Percentiles rank a stretch among this genome's conserved stretches.
phyloP scores from a whole-genome alignment of 352 stramenopile genomes.

The Aphanomyces stellatus region DNA sequence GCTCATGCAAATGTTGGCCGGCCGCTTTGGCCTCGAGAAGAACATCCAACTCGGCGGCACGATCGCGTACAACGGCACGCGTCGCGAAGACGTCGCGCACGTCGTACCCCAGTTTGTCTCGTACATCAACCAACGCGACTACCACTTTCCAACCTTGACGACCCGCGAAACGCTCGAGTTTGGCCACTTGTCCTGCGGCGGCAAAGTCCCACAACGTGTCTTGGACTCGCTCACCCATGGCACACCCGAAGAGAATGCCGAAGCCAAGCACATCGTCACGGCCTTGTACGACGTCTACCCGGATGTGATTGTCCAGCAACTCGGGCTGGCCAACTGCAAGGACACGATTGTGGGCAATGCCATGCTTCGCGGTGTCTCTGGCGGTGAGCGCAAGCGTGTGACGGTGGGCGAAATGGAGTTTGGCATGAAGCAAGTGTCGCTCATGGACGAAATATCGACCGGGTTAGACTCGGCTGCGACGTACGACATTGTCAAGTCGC shows the following conservation, averaged over 20 bases:
- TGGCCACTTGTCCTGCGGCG: conserved; percentile 68
- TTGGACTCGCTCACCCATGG: conserved; percentile 30
- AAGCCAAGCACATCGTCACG: conserved; percentile 32
- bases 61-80: conserved; percentile 40
- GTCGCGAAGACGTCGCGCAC: conserved; percentile 22
- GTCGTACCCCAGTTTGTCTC: conserved; percentile 37
- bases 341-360: conserved; percentile 50
- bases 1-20: conserved; percentile 37
- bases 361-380: conserved; percentile 54
- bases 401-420: conserved; percentile 83
- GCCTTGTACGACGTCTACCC: conserved; percentile 32
- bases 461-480: conserved; percentile 38
- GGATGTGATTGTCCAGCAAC: conserved; percentile 39
- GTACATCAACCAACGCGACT: conserved; percentile 55
- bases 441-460: conserved; percentile 50
- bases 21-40: conserved; percentile 24
- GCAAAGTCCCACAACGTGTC: conserved; percentile 28
- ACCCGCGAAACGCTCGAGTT: conserved; percentile 91
- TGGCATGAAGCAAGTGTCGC: conserved; percentile 38
- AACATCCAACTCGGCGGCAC: conserved; percentile 25
- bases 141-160: conserved; percentile 76
- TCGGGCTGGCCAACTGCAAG: conserved; percentile 42
- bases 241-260: conserved; percentile 30
- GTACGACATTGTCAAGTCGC: conserved; percentile 34
- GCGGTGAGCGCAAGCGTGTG: conserved; percentile 88